Evolutionary conservation across 257 asterid genomes (phyloP).

Genomic region (Nicotiana otophora): DNA sequence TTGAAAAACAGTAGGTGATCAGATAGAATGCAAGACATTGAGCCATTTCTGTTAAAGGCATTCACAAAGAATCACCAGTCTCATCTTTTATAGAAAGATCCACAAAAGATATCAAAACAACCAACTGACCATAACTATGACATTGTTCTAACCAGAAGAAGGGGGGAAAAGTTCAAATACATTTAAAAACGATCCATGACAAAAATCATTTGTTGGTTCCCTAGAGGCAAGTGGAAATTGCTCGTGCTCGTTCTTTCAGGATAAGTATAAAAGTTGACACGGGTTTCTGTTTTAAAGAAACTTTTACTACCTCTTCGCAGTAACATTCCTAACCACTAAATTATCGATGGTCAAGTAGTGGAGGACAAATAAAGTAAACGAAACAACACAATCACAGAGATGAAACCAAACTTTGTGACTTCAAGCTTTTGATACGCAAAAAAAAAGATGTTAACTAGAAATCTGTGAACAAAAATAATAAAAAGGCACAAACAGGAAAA

Average conservation of each 20-base stretch:
- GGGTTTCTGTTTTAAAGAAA: not conserved
- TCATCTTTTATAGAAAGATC: not conserved
- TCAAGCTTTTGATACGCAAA: not conserved
- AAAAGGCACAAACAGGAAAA: not conserved
- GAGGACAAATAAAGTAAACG: not conserved
- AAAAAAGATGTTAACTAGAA: not conserved
- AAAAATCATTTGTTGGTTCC: not conserved
- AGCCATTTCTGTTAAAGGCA: conserved; percentile 4
- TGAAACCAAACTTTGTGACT: not conserved
- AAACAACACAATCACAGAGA: conserved; percentile 2
- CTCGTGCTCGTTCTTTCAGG: not conserved
- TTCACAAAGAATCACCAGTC: not conserved
- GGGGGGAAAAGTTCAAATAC: not conserved
- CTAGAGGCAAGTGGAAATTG: not conserved
- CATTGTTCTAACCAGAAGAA: not conserved
- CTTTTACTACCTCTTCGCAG: not conserved
- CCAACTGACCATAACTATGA: not conserved
- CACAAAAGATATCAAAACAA: not conserved
- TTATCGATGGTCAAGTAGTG: not conserved
- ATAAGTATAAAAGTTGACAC: not conserved
- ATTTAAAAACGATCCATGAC: not conserved
- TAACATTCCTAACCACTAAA: not conserved
- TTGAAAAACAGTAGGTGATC: conserved; percentile 18
- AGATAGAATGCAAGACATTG: conserved; percentile 6
- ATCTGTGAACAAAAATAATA: not conserved